Percentiles rank a stretch among this genome's conserved stretches.
Conservation (phyloP, 169 alveolate species). For the Eimeria nieschulzi region DNA sequence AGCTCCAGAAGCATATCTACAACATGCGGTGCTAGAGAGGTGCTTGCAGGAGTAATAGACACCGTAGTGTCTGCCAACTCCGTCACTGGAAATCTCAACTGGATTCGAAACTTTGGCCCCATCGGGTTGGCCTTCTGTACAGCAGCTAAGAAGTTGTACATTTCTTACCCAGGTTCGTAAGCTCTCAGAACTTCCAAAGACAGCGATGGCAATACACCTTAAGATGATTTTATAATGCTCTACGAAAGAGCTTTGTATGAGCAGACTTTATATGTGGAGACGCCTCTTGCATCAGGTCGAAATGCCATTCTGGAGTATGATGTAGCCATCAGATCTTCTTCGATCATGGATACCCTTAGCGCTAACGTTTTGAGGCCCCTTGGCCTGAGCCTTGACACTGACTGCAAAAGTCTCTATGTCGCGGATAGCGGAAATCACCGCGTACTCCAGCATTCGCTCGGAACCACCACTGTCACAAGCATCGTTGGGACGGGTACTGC, state of each 20-base stretch:
- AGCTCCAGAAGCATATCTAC: no score
- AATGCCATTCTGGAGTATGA: conserved; percentile 59
- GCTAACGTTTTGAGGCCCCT: conserved; percentile 16
- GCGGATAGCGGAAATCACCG: conserved; percentile 66
- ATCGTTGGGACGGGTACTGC: conserved; percentile 52
- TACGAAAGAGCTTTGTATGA: no score
- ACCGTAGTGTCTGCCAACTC: conserved; percentile 47
- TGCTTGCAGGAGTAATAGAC: conserved; percentile 7
- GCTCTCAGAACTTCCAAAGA: no score
- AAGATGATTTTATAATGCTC: no score
- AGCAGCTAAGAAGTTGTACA: conserved; percentile 38
- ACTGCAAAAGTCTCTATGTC: conserved; percentile 27
- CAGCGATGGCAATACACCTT: no score
- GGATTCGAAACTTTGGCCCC: conserved; percentile 54
- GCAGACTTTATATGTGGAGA: neutral
- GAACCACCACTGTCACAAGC: neutral
- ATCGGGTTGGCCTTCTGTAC: conserved; percentile 54
- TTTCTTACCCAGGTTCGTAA: conserved; percentile 58
- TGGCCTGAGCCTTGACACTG: conserved; percentile 28
- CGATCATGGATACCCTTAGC: conserved; percentile 2
- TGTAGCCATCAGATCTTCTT: conserved; percentile 16
- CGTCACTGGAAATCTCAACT: conserved; percentile 46
- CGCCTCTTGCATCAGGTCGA: neutral
- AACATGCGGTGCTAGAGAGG: no score
- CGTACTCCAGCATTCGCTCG: conserved; percentile 19